Conservation (phyloP, 1,284 basidiomycete genomes). For the Cutaneotrichosporon sp. region DNA sequence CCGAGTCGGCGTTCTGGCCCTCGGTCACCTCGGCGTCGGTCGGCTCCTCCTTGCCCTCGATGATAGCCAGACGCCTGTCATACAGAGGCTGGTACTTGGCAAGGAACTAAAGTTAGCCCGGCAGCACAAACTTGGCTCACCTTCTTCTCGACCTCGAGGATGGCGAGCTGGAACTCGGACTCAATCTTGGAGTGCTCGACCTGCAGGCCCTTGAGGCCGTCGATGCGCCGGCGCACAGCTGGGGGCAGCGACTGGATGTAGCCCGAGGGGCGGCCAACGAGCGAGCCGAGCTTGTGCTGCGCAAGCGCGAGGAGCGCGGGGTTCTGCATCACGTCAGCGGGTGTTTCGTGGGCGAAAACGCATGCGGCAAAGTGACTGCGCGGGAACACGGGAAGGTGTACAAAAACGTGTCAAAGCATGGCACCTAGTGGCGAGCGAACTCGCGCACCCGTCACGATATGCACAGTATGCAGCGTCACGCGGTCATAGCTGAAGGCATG, state of each 20-base stretch:
- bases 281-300: constrained; percentile 59
- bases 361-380: background rate
- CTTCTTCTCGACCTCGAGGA: constrained; percentile 95
- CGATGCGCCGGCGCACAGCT: constrained; percentile 76
- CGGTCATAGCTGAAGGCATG: too few species aligned
- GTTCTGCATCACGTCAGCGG: constrained; percentile 42
- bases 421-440: too few species aligned
- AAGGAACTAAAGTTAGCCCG: constrained; percentile 61
- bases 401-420: too few species aligned
- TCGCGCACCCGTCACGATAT: too few species aligned
- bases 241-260: constrained; percentile 81
- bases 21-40: constrained; percentile 77
- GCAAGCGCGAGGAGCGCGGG: constrained; percentile 57
- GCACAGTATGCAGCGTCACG: too few species aligned
- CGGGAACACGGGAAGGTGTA: too few species aligned
- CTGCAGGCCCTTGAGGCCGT: constrained; percentile 92
- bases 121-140: constrained; percentile 49
- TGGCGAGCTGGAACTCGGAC: constrained; percentile 93
- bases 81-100: constrained; percentile 79
- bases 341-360: background rate
- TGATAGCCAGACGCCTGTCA: constrained; percentile 77
- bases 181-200: constrained; percentile 88
- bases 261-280: constrained; percentile 74
- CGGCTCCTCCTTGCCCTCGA: constrained; percentile 69
- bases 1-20: constrained; percentile 62